These are phyloP conservation scores for Syncephalis fuscata DNA, from an alignment of 371 early-diverging fungal genomes.

Conservation along the genomic window DNA sequence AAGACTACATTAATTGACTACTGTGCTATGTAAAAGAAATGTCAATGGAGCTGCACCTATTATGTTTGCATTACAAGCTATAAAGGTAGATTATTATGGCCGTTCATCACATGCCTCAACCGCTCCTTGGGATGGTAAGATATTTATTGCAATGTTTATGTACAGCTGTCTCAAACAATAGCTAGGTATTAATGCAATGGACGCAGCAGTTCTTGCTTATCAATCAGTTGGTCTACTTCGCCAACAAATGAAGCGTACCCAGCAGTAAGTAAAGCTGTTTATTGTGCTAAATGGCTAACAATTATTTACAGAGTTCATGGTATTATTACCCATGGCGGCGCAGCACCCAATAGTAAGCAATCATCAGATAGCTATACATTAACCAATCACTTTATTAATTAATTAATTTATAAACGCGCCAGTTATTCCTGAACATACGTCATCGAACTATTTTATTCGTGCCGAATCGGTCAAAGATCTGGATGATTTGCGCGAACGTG, in stretches of 20 bases:
- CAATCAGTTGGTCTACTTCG: slow-evolving; percentile 40
- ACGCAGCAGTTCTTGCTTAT: slow-evolving; percentile 41
- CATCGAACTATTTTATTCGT: slow-evolving; percentile 2
- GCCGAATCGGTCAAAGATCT: slow-evolving; percentile 19
- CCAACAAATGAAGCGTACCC: slow-evolving; percentile 43
- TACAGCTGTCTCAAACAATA: too few relatives aligned
- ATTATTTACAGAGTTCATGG: slow-evolving; percentile 24
- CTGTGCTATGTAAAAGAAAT: too few relatives aligned
- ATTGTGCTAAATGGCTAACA: too few relatives aligned
- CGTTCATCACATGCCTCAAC: slow-evolving; percentile 18
- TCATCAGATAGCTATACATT: slow-evolving; percentile 15
- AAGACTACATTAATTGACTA: too few relatives aligned
- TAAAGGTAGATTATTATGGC: too few relatives aligned
- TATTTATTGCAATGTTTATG: too few relatives aligned
- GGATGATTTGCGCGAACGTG: slow-evolving; percentile 13
- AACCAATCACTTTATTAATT: too few relatives aligned
- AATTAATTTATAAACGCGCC: too few relatives aligned
- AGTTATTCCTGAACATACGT: slow-evolving; percentile 7
- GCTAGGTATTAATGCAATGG: slow-evolving; percentile 44
- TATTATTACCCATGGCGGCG: slow-evolving; percentile 30
- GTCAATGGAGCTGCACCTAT: too few relatives aligned
- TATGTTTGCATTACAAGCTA: too few relatives aligned
- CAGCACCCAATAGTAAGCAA: slow-evolving; percentile 22
- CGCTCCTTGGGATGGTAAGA: slow-evolving; percentile 40
- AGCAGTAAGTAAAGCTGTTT: slow-evolving; percentile 2